phyloP scores from a whole-genome alignment of 371 early-diverging fungal species.

The Actinomortierella wolfii region DNA sequence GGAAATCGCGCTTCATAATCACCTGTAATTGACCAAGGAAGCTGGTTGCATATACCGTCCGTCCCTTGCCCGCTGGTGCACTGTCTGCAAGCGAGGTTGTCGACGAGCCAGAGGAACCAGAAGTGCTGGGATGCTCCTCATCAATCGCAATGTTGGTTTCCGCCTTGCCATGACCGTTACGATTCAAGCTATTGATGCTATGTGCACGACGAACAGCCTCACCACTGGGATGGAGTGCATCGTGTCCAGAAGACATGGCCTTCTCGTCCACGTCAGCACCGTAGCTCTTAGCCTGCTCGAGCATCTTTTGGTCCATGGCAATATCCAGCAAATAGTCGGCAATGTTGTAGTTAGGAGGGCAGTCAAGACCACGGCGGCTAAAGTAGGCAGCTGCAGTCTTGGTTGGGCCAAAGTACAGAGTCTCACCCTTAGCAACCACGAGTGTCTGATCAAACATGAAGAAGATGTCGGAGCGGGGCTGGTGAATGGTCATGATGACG shows the following conservation, averaged over 20 bases:
- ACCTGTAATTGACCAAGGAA: constrained; percentile 36
- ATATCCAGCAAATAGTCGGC: constrained; percentile 65
- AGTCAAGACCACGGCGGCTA: constrained; percentile 47
- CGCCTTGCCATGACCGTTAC: constrained; percentile 4
- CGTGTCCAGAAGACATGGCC: constrained; percentile 9
- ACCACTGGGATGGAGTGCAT: constrained; percentile 9
- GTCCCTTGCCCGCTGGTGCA: constrained; percentile 2
- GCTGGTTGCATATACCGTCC: constrained; percentile 26
- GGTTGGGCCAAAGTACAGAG: constrained; percentile 52
- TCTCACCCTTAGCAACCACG: constrained; percentile 51
- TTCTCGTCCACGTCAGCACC: constrained; percentile 10
- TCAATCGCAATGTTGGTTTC: constrained; percentile 18
- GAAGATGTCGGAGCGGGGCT: constrained; percentile 57
- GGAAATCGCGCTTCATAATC: constrained; percentile 32
- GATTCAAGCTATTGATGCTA: background rate
- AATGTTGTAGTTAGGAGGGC: constrained; percentile 66
- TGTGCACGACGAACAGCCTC: constrained; percentile 14
- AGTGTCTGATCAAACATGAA: constrained; percentile 60
- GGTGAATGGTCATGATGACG: constrained; percentile 57
- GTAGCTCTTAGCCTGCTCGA: constrained; percentile 12
- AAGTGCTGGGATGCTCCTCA: background rate
- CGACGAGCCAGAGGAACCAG: constrained; percentile 12
- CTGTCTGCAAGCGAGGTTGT: constrained; percentile 9
- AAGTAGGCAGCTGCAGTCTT: constrained; percentile 49
- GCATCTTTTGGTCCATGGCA: constrained; percentile 29